These are phyloP conservation scores for Metschnikowia corniflorae DNA, from an alignment of 805 yeast genomes.

Conservation along the genomic window DNA sequence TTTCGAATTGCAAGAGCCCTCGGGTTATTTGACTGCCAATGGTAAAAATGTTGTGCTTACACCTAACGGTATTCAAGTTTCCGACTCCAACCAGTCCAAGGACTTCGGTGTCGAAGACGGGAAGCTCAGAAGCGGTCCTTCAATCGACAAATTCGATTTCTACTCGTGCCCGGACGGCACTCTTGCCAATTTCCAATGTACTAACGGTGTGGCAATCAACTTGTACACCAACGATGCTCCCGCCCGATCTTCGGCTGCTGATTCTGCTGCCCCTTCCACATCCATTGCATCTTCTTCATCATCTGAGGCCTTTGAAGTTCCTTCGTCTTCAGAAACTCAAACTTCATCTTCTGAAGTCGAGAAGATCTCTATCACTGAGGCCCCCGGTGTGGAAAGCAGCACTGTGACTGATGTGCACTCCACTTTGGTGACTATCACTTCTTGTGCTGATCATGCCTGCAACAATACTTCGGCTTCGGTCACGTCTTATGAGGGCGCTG, in stretches of 20 bases:
- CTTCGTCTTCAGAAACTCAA: not conserved
- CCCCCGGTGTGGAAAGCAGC: constrained; percentile 13
- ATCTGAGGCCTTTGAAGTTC: not conserved
- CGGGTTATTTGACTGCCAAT: constrained; percentile 25
- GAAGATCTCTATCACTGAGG: constrained; percentile 14
- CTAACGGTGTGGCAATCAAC: constrained; percentile 10
- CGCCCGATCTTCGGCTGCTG: constrained; percentile 24
- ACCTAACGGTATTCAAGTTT: constrained; percentile 17
- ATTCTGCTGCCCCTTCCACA: constrained; percentile 16
- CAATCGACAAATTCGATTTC: constrained; percentile 17
- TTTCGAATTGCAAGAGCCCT: constrained; percentile 28
- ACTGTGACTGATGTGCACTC: constrained; percentile 18
- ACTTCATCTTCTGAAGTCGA: constrained; percentile 3
- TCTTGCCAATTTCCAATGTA: constrained; percentile 16
- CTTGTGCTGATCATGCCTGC: constrained; percentile 18
- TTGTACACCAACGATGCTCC: constrained; percentile 15
- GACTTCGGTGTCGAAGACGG: constrained; percentile 27
- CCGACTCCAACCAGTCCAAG: constrained; percentile 20
- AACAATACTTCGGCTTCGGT: constrained; percentile 3
- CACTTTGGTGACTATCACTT: constrained; percentile 26
- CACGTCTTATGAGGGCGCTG: constrained; percentile 10
- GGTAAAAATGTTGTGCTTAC: constrained; percentile 20
- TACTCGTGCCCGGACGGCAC: constrained; percentile 24
- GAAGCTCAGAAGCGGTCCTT: constrained; percentile 23
- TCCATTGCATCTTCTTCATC: not conserved